These are phyloP conservation scores for Cryphonectria nitschkei DNA, from an alignment of 2,329 filamentous ascomycete species.

Conservation along the genomic window DNA sequence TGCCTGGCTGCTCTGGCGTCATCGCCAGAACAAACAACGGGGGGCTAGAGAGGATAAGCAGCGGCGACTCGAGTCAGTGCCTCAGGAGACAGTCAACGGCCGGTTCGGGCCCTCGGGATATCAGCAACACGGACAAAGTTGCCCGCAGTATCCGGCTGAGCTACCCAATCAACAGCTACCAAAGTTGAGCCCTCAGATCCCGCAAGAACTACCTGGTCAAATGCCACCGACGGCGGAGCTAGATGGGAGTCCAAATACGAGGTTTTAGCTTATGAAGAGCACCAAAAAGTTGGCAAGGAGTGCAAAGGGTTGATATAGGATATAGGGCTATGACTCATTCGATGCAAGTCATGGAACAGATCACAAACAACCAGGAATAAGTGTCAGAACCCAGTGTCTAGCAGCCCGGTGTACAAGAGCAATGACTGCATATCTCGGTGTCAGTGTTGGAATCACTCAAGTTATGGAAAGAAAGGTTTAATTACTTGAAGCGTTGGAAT, in stretches of 20 bases:
- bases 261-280: too few species aligned
- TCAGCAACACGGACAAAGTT: neutral
- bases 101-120: neutral
- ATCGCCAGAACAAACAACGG: neutral
- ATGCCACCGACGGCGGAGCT: neutral
- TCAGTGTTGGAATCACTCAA: too few species aligned
- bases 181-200: neutral
- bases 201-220: neutral
- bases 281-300: neutral
- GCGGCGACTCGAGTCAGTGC: neutral
- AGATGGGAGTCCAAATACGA: neutral
- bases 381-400: too few species aligned
- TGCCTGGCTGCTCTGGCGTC: neutral
- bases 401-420: too few species aligned
- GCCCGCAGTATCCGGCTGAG: neutral
- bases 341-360: too few species aligned
- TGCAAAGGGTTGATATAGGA: neutral
- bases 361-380: too few species aligned
- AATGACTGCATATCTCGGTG: too few species aligned
- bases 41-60: neutral
- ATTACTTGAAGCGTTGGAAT: too few species aligned
- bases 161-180: neutral
- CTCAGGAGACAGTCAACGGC: neutral
- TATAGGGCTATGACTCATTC: too few species aligned
- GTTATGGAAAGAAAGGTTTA: too few species aligned